phyloP scores from a whole-genome alignment of 1,284 basidiomycete genomes.

The Ceratobasidium papillatum region DNA sequence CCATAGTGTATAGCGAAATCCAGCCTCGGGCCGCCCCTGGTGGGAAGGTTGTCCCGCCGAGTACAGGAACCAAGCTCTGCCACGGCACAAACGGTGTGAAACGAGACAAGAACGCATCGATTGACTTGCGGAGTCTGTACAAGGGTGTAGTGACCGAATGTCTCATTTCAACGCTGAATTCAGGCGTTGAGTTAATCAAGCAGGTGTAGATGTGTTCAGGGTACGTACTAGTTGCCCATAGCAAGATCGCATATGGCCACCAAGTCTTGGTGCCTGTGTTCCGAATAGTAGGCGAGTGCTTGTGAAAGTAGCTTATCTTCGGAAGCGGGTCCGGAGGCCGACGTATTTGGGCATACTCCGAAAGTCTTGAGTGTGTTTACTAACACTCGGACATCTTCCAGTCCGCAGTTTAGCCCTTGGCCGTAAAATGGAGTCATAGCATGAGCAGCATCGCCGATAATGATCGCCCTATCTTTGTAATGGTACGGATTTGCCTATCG shows the following conservation, averaged over 20 bases:
- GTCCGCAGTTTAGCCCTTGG: constrained; percentile 96
- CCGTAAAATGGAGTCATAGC: constrained; percentile 99
- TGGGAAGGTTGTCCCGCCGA: constrained; percentile 49
- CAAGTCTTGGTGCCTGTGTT: constrained; percentile 84
- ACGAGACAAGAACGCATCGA: constrained; percentile 67
- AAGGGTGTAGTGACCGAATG: constrained; percentile 85
- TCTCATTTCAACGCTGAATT: constrained; percentile 87
- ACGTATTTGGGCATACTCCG: constrained; percentile 59
- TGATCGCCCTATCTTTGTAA: constrained; percentile 85
- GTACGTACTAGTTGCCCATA: constrained; percentile 91
- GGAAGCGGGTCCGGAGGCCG: constrained; percentile 47
- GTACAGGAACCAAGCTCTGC: constrained; percentile 44
- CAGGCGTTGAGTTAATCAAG: constrained; percentile 37
- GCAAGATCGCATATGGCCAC: constrained; percentile 91
- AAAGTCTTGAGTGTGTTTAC: constrained; percentile 77
- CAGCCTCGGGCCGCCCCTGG: constrained; percentile 71
- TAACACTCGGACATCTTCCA: constrained; percentile 95
- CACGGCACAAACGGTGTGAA: constrained; percentile 42
- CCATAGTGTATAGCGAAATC: constrained; percentile 95
- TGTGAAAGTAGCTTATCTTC: constrained; percentile 67
- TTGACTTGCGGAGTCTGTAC: constrained; percentile 81
- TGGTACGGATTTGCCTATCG: constrained; percentile 84
- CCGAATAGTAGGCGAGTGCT: constrained; percentile 81
- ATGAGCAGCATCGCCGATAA: constrained; percentile 95
- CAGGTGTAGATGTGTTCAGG: constrained; percentile 37